These are phyloP conservation scores for Leishmania mexicana DNA, from an alignment of 208 protist genomes.

Conservation along the genomic window DNA sequence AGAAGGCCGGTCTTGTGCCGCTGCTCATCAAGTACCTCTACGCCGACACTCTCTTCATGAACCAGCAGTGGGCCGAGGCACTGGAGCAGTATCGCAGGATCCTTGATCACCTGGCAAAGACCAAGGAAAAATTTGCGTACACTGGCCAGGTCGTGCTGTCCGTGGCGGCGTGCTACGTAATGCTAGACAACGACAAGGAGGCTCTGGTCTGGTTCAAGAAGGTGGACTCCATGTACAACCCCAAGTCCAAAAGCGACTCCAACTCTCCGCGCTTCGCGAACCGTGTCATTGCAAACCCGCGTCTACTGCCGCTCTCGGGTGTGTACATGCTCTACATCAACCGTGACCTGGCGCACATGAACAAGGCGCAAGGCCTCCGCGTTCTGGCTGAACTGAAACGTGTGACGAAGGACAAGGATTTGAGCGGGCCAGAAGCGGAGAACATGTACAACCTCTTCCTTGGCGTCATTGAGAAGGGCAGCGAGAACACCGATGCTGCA, in stretches of 20 bases:
- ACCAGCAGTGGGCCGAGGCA: slow-evolving; percentile 81
- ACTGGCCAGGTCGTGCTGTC: slow-evolving; percentile 87
- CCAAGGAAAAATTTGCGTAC: slow-evolving; percentile 87
- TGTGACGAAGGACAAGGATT: slow-evolving; percentile 64
- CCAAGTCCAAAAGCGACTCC: slow-evolving; percentile 91
- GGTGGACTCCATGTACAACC: slow-evolving; percentile 87
- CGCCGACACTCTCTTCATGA: slow-evolving; percentile 93
- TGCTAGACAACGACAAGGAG: slow-evolving; percentile 72
- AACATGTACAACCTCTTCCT: slow-evolving; percentile 87
- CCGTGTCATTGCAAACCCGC: slow-evolving; percentile 73
- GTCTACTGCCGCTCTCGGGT: slow-evolving; percentile 73
- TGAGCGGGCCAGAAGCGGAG: slow-evolving; percentile 70
- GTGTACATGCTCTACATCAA: slow-evolving; percentile 94
- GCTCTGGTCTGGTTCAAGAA: slow-evolving; percentile 77
- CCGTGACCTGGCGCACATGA: slow-evolving; percentile 92
- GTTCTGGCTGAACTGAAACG: slow-evolving; percentile 69
- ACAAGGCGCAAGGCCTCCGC: slow-evolving; percentile 68
- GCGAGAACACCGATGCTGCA: slow-evolving; percentile 63
- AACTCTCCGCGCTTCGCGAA: slow-evolving; percentile 87
- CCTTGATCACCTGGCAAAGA: slow-evolving; percentile 65
- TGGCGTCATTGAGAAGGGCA: slow-evolving; percentile 90
- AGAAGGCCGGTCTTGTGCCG: slow-evolving; percentile 67
- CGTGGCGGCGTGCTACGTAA: slow-evolving; percentile 82
- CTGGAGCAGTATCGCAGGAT: slow-evolving; percentile 63
- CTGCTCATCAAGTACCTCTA: slow-evolving; percentile 88